Evolutionary conservation across 805 yeast species (phyloP), one percentile per base, ranked within the genome.

Genomic region (Peterozyma toletana): DNA sequence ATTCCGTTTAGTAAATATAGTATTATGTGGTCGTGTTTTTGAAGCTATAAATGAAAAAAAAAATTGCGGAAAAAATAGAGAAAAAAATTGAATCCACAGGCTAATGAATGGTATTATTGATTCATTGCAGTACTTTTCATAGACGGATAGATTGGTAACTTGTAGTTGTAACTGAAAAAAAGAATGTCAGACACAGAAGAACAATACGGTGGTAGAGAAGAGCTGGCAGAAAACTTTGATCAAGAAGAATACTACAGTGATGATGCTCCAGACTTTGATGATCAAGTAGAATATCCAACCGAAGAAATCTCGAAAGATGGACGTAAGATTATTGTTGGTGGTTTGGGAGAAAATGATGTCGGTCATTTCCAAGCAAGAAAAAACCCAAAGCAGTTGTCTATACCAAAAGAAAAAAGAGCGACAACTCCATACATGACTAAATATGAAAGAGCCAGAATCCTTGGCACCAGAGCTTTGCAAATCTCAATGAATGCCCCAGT

Each of bases 341-440:
- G 87, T 9, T 56, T 71, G 41, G 83, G 88, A 41, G 74, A 83
- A 14, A 76, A 73, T 13, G 86, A 77, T 37, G 51, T 50, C 27
- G 27, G 27, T 44, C 58, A 56, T 46, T 55, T 56, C 46, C 50
- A 56, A 49, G 75, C 74, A 56, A 78, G 73, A 50, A 85, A 84
- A 59, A 76, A 91, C 7, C 70, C 78, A 50, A 81, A 74, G 53
- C 93, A 85, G 53, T 78, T 87, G 56, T 95, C 97, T 15, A 88
- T 93, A 48, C 86, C 96, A 45, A 86, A 78, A 54, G 96, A 87
- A 17, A 70, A 86, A 51, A 79, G 99, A 64, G 76, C 89, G 27
- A 93, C 99, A 11, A 93, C 99, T 5, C 99, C 99, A 43, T 93
- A 91, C 63, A 90, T 93, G 98, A 93, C 99, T 46, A 93, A 95